Conservation (phyloP, 1,284 basidiomycete genomes). For the Cryptococcus depauperatus region DNA sequence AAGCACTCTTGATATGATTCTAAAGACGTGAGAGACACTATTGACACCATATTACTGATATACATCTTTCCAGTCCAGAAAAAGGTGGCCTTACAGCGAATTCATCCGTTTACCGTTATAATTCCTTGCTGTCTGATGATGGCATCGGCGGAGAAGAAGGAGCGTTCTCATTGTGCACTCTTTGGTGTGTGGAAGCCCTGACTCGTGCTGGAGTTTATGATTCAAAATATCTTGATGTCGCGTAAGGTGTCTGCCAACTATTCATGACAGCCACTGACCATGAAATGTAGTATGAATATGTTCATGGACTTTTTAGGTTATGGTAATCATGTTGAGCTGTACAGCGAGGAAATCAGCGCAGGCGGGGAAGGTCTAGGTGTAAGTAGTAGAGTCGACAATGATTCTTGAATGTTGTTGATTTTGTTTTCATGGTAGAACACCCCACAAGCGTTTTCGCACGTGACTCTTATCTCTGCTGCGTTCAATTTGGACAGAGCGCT, state of each 20-base stretch:
- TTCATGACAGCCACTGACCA: not conserved
- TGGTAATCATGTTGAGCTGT: slow-evolving; percentile 76
- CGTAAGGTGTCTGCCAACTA: slow-evolving; percentile 38
- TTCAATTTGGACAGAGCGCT: slow-evolving; percentile 45
- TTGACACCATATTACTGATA: not conserved
- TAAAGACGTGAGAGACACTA: slow-evolving; percentile 52
- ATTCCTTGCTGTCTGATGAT: slow-evolving; percentile 70
- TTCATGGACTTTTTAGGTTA: slow-evolving; percentile 51
- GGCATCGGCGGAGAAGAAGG: slow-evolving; percentile 91
- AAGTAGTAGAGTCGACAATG: slow-evolving; percentile 9
- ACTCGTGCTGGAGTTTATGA: slow-evolving; percentile 75
- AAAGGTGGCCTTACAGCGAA: slow-evolving; percentile 81
- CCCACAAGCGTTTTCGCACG: slow-evolving; percentile 44
- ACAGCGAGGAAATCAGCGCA: slow-evolving; percentile 56
- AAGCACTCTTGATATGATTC: slow-evolving; percentile 66
- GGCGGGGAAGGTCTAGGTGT: slow-evolving; percentile 45
- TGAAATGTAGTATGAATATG: slow-evolving; percentile 43
- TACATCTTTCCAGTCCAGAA: slow-evolving; percentile 51
- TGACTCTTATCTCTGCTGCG: slow-evolving; percentile 42
- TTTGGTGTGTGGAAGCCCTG: slow-evolving; percentile 73
- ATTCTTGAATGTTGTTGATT: not conserved
- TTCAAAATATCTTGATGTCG: slow-evolving; percentile 55
- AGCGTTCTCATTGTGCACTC: slow-evolving; percentile 44
- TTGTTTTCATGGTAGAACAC: too few relatives aligned
- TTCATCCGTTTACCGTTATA: slow-evolving; percentile 52